Evolutionary conservation across 1,284 basidiomycete species (phyloP).

Genomic region (Puccinia horiana): DNA sequence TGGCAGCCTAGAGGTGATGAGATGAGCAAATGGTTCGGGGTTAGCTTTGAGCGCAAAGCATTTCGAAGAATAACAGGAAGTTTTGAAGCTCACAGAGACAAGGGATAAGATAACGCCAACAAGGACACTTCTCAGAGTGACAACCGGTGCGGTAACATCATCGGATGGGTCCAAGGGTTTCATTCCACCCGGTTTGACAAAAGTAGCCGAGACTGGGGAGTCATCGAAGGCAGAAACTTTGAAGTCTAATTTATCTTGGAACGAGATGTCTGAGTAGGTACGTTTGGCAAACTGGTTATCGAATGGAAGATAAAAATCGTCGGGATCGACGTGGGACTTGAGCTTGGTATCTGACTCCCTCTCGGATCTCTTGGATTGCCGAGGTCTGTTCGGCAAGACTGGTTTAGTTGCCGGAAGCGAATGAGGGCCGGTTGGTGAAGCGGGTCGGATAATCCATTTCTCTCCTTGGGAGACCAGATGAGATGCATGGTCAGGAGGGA

Average conservation of each 20-base stretch:
- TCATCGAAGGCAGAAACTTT: not conserved
- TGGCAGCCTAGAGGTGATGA: conserved; percentile 35
- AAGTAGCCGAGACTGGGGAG: not conserved
- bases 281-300: conserved; percentile 22
- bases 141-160: conserved; percentile 27
- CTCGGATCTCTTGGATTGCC: conserved; percentile 7
- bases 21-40: not conserved
- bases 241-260: not conserved
- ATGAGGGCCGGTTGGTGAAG: not conserved
- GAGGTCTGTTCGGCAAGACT: not conserved
- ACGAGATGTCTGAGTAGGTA: not conserved
- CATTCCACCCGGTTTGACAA: not conserved
- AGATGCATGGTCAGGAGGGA: not conserved
- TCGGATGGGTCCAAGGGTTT: conserved; percentile 44
- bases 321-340: conserved; percentile 2
- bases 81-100: conserved; percentile 29
- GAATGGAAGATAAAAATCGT: conserved; percentile 38
- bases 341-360: not conserved
- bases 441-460: not conserved
- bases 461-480: not conserved
- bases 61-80: not conserved
- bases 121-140: conserved; percentile 46
- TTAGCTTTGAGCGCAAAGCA: not conserved
- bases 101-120: conserved; percentile 44
- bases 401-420: not conserved